Base-by-base conservation (phyloP, 2,329 filamentous ascomycete genomes). In the Pseudocercospora pini-densiflorae region DNA sequence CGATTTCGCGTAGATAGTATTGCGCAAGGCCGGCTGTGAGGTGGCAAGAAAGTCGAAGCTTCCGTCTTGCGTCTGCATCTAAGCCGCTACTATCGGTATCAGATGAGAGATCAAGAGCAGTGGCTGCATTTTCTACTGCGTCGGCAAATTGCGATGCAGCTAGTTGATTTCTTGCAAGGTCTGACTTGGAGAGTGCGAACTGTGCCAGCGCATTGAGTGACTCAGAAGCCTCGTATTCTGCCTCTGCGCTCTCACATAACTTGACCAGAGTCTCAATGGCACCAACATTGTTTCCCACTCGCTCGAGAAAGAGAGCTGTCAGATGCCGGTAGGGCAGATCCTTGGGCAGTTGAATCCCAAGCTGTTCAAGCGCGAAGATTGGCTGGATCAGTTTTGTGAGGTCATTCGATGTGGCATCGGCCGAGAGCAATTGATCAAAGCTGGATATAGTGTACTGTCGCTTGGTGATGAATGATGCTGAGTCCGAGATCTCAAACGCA, bases 401-500 rank as follows among this genome's bases (percentile, higher is more conserved):
- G 81, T 88, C 73, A 84, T 84, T 78, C 1, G 81, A 80, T 5
- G 78, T 73, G 12, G 83, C 76, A 1, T 87, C 81, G 1, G 86
- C 86, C 1, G 86, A 83, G 14, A 93, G 78, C 6, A 97, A 83
- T 70, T 92, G 85, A 73, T 99, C 94, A 76, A 99, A 98, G 57
- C 92, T 85, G 1, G 92, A 91, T 0, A 90, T 82, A 0, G 92
- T 86, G 76, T 94, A 98, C 76, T 94, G 92, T 31, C 90, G 87
- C 76, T 93, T 92, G 0, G 90, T 88, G 4, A 93, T 83, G 2
- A 89, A 78, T 0, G 90, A 89, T 0, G 91, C 91, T 0, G 92
- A 90, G 67, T 93, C 92, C 0, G 93, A 89, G 58, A 99, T 94
- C 69, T 97, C 94, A 82, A 97, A 95, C 0, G 95, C 94, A 76